A percentile compares a stretch with the other conserved stretches of the same genome.
These are phyloP conservation scores for Nakaseomyces nivariensis DNA, from an alignment of 1,139 yeast species.

Conservation along the genomic window DNA sequence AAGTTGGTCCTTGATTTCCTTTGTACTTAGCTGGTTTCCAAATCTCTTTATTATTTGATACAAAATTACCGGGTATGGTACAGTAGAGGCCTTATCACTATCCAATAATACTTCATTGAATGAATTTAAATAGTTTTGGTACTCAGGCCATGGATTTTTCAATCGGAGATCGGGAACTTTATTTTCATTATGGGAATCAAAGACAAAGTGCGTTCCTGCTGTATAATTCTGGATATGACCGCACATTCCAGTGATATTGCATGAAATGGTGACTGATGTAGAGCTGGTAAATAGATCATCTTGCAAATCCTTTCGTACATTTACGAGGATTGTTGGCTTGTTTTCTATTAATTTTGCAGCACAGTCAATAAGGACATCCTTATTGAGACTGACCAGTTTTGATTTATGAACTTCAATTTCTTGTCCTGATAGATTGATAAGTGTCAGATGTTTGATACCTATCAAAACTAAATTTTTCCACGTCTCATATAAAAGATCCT, in stretches of 20 bases:
- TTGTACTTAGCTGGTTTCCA: conserved; percentile 26
- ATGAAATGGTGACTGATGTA: conserved; percentile 9
- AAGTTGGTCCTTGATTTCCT: conserved; percentile 18
- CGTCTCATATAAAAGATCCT: neutral
- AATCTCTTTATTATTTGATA: conserved; percentile 28
- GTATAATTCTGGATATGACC: conserved; percentile 45
- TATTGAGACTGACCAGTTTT: neutral
- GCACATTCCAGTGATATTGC: conserved; percentile 47
- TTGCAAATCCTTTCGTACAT: neutral
- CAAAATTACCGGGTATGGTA: conserved; percentile 65
- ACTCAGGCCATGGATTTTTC: conserved; percentile 66
- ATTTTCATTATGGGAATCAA: conserved; percentile 69
- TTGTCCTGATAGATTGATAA: conserved; percentile 38
- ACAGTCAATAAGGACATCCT: neutral
- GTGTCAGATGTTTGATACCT: conserved; percentile 59
- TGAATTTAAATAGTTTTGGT: conserved; percentile 43
- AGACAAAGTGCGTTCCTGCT: conserved; percentile 47
- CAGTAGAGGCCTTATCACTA: conserved; percentile 50
- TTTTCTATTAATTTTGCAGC: neutral
- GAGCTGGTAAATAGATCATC: conserved; percentile 8
- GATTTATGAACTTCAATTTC: neutral
- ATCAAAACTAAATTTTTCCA: conserved; percentile 69
- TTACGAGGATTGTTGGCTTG: neutral
- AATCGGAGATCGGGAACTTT: conserved; percentile 59
- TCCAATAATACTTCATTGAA: conserved; percentile 40